Evolutionary conservation across 23 red algal genomes (phyloP).

Genomic region (Gracilariopsis chorda): DNA sequence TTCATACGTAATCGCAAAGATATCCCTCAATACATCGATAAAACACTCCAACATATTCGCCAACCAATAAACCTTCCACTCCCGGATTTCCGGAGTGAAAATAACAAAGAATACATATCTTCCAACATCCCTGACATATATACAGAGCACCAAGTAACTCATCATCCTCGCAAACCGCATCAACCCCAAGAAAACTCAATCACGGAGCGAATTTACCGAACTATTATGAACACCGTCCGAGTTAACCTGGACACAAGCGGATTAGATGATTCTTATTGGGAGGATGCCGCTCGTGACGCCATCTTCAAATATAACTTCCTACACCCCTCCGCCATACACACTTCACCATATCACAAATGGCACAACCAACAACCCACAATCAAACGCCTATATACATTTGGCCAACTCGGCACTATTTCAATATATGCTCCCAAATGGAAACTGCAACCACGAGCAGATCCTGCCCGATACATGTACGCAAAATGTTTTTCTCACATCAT

Average conservation of each 20-base stretch:
- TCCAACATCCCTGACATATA: too few relatives aligned
- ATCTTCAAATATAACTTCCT: background rate
- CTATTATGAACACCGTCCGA: background rate
- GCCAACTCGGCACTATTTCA: background rate
- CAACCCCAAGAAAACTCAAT: too few relatives aligned
- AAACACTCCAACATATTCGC: background rate
- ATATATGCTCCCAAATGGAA: background rate
- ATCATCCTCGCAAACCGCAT: too few relatives aligned
- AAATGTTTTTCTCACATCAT: background rate
- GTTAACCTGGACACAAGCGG: background rate
- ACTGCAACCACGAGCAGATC: too few relatives aligned
- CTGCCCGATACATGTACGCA: too few relatives aligned
- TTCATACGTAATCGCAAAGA: background rate
- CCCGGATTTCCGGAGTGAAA: too few relatives aligned
- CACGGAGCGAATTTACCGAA: background rate
- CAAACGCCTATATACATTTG: background rate
- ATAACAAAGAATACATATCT: too few relatives aligned
- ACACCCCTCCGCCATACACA: background rate
- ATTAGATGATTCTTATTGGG: background rate
- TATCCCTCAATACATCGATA: background rate
- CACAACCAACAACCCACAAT: background rate
- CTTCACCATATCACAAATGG: background rate
- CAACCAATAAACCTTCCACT: too few relatives aligned
- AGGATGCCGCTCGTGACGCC: background rate
- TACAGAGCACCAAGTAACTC: too few relatives aligned